phyloP scores from a whole-genome alignment of 2,329 filamentous ascomycete genomes.

The Cryphonectria parasitica region DNA sequence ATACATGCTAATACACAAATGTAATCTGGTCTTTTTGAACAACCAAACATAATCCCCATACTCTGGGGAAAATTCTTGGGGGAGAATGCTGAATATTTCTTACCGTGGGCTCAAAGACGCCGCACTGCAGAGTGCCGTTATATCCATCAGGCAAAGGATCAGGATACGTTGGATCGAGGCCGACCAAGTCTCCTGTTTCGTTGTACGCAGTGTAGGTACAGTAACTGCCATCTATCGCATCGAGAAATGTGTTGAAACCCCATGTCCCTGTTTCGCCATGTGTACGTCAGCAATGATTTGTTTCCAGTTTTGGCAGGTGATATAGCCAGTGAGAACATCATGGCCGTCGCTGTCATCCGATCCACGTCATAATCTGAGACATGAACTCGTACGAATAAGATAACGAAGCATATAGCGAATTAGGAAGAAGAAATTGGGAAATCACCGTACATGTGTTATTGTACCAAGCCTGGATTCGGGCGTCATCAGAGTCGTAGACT shows the following conservation, averaged over 20 bases:
- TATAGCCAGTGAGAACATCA: no score
- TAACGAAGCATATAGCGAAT: neutral
- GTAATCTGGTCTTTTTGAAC: neutral
- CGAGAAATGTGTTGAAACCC: slow-evolving; percentile 37
- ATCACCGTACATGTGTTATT: slow-evolving; percentile 19
- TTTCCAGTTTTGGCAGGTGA: neutral
- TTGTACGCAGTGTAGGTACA: slow-evolving; percentile 52
- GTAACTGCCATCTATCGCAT: slow-evolving; percentile 55
- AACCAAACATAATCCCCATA: neutral
- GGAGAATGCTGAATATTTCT: neutral
- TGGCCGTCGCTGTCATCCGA: neutral
- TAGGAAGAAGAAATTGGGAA: neutral
- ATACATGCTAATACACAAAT: neutral
- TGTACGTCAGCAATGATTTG: neutral
- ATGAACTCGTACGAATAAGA: no score
- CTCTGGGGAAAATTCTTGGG: neutral
- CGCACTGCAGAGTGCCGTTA: slow-evolving; percentile 46
- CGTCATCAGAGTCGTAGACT: slow-evolving; percentile 48
- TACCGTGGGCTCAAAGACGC: slow-evolving; percentile 48
- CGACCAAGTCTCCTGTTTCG: slow-evolving; percentile 49
- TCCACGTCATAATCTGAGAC: no score
- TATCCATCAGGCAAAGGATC: slow-evolving; percentile 50
- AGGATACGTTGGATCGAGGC: slow-evolving; percentile 51
- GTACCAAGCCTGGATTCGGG: slow-evolving; percentile 39
- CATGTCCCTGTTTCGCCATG: slow-evolving; percentile 7